Percentiles rank a stretch among this genome's conserved stretches.
These are phyloP conservation scores for Jamesozyma rosinii DNA, from an alignment of 805 yeast genomes.

Conservation along the genomic window DNA sequence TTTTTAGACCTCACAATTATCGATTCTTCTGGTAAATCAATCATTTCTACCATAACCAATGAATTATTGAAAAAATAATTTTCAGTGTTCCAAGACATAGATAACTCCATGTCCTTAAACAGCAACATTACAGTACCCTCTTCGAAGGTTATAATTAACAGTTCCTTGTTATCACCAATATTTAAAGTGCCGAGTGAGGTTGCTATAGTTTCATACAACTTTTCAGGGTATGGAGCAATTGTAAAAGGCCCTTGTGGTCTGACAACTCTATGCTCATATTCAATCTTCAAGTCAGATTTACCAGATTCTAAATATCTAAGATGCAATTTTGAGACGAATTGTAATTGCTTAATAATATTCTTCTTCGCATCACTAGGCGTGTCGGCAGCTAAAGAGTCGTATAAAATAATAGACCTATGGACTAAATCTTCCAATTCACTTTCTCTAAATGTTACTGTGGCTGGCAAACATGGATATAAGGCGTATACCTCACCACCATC, in stretches of 20 bases:
- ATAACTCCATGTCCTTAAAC: constrained; percentile 27
- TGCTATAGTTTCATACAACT: constrained; percentile 40
- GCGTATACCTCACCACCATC: constrained; percentile 51
- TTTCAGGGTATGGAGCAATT: constrained; percentile 46
- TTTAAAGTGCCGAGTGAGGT: constrained; percentile 26
- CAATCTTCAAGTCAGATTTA: constrained; percentile 11
- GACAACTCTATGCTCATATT: constrained; percentile 8
- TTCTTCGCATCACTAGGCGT: constrained; percentile 14
- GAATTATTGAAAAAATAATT: constrained; percentile 21
- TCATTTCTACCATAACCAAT: constrained; percentile 15
- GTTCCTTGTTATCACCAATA: constrained; percentile 20
- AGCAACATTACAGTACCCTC: constrained; percentile 26
- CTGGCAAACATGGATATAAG: constrained; percentile 58
- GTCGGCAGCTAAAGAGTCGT: constrained; percentile 12
- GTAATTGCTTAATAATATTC: constrained; percentile 31
- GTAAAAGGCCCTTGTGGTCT: constrained; percentile 46
- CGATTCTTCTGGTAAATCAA: constrained; percentile 2
- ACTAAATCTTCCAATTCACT: constrained; percentile 28
- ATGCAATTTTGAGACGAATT: constrained; percentile 31
- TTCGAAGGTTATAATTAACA: constrained; percentile 21
- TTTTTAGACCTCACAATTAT: neutral
- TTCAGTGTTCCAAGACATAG: constrained; percentile 33
- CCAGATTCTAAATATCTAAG: constrained; percentile 13
- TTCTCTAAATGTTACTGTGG: constrained; percentile 5
- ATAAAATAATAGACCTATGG: constrained; percentile 21